These are phyloP conservation scores for Dactylellina drechsleri DNA, from an alignment of 2,329 filamentous ascomycete genomes.

Conservation along the genomic window DNA sequence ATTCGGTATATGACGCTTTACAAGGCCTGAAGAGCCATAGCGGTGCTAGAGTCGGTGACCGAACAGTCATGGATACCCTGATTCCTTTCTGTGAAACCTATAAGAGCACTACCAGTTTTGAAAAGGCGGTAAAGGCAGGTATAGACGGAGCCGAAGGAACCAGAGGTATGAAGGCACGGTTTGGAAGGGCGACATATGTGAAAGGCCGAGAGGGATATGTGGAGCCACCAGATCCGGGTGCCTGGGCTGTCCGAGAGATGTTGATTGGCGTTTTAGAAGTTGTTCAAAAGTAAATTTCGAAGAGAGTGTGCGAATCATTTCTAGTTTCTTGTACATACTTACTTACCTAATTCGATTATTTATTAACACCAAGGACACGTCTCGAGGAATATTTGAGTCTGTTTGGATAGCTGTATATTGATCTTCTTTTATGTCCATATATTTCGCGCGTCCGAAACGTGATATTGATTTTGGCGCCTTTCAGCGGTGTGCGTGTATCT, in stretches of 20 bases:
- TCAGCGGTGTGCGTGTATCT: too few relatives aligned
- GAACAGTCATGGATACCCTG: conserved; percentile 89
- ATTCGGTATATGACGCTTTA: conserved; percentile 69
- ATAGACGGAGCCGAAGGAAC: conserved; percentile 81
- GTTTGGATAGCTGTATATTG: neutral
- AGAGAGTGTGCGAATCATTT: too few relatives aligned
- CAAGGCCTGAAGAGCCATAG: conserved; percentile 82
- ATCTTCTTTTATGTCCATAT: too few relatives aligned
- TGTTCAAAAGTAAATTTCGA: conserved; percentile 3
- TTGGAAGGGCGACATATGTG: conserved; percentile 85
- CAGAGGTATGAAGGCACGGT: conserved; percentile 88
- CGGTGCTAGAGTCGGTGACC: conserved; percentile 85
- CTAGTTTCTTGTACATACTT: conserved; percentile 30
- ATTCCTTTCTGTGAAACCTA: conserved; percentile 85
- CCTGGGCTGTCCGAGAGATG: conserved; percentile 83
- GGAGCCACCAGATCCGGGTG: conserved; percentile 78
- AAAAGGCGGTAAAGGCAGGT: conserved; percentile 79
- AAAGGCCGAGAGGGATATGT: conserved; percentile 64
- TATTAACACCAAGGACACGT: neutral
- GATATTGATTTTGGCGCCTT: too few relatives aligned
- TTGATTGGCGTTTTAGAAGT: conserved; percentile 77
- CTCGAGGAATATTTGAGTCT: neutral
- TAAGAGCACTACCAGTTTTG: conserved; percentile 69
- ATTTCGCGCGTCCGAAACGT: too few relatives aligned
- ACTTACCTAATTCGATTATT: neutral